Evolutionary conservation across 257 asterid species (phyloP), one percentile per base, ranked within the genome.

Genomic region (Linaria vulgaris): DNA sequence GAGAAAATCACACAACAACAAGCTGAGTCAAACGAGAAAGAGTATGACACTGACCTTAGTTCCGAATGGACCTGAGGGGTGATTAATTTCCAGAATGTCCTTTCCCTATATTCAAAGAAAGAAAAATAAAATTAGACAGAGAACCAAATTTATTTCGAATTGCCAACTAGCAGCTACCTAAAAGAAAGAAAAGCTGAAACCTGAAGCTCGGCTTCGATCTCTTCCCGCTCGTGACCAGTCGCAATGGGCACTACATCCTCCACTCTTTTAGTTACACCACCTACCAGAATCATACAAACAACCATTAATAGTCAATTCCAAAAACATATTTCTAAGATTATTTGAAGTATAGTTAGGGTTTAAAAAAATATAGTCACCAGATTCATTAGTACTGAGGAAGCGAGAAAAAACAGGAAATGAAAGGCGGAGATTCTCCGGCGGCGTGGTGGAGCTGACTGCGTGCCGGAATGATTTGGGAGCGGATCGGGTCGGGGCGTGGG

Each of bases 221-320:
- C 97, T 75, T 92, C 99, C 14, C 95, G 89, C 72, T 92, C 99
- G 30, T 92, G 99, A 53, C 97, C 99, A 60, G 99, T 92, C 16
- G 95, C 96, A 79, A 89, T 92, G 44, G 99, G 99, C 90, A 85
- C 78, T 80, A 89, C 80, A 70, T 92, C 95, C 79, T 87, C 99
- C 17, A 80, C 85, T 25, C 69, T 78, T 75, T 85, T 88, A 31
- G 81, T 69, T 50, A 78, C 89, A 81, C 66, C 76, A 50, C 70
- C 91, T 84, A 69, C 6, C 38, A 56, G 3, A n/a, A 27, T 27
- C 34, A 27, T 3, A 27, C 6, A 27, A 27, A 27, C 34, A 27
- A 27, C 34, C 3, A 27, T 6, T 27, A 27, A 27, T 27, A 27
- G 16, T 56, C 27, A n/a, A n/a, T n/a, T n/a, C n/a, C n/a, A n/a